Evolutionary conservation across 257 asterid genomes (phyloP).

Genomic region (Orobanche coerulescens): DNA sequence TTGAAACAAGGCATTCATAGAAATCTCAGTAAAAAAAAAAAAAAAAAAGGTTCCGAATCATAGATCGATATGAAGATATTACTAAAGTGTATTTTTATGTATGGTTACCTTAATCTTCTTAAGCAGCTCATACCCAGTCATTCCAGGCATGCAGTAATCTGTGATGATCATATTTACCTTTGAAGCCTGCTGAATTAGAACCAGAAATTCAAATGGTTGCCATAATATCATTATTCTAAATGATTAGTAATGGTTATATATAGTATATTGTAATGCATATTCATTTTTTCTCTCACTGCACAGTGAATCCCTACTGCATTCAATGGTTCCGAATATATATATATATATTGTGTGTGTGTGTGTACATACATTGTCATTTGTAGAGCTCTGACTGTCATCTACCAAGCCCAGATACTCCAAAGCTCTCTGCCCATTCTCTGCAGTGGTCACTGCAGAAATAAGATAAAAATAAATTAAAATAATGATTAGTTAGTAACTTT

Average conservation of each 20-base stretch:
- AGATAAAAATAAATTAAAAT: background rate
- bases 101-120: conserved; percentile 55
- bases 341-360: too few relatives aligned
- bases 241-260: background rate
- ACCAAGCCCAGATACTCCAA: conserved; percentile 49
- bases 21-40: too few relatives aligned
- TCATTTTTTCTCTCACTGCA: too few relatives aligned
- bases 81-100: background rate
- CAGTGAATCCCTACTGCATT: too few relatives aligned
- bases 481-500: background rate
- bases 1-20: background rate
- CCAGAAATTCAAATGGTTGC: background rate
- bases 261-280: too few relatives aligned
- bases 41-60: too few relatives aligned
- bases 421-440: conserved; percentile 53
- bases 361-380: conserved; percentile 29
- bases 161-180: conserved; percentile 60
- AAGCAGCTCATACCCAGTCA: conserved; percentile 63
- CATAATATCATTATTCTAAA: background rate
- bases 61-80: too few relatives aligned
- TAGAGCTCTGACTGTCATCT: conserved; percentile 20
- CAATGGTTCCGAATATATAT: too few relatives aligned
- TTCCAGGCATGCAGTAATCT: conserved; percentile 69
- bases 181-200: conserved; percentile 23
- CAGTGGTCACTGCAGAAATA: conserved; percentile 46